phyloP scores from a whole-genome alignment of 257 asterid species.

The Solanum arcanum region DNA sequence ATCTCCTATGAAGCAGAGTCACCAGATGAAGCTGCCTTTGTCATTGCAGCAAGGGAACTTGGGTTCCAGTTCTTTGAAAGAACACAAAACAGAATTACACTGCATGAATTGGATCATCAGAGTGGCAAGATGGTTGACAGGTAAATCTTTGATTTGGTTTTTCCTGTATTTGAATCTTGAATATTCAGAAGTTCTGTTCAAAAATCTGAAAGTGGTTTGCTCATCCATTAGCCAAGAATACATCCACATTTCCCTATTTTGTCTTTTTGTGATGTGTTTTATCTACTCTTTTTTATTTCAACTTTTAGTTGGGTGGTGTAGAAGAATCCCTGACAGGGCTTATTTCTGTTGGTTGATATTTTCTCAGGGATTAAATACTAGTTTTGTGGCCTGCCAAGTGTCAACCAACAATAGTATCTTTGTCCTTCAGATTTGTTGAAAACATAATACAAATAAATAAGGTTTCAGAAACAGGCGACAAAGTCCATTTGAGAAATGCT shows the following conservation, averaged over 20 bases:
- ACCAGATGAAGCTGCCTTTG: slow-evolving; percentile 97
- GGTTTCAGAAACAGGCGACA: neutral
- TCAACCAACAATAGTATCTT: neutral
- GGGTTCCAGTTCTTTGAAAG: slow-evolving; percentile 83
- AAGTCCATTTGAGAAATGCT: neutral
- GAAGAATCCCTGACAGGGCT: neutral
- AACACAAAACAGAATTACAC: slow-evolving; percentile 64
- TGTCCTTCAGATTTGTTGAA: neutral
- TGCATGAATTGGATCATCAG: slow-evolving; percentile 62
- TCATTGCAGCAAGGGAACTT: slow-evolving; percentile 85
- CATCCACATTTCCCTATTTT: neutral
- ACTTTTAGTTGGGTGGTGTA: neutral
- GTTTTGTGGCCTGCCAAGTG: neutral
- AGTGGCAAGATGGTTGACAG: slow-evolving; percentile 54
- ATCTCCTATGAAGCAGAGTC: slow-evolving; percentile 93
- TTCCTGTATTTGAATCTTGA: neutral
- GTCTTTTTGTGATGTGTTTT: neutral
- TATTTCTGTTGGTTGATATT: neutral
- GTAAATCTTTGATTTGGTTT: slow-evolving; percentile 13
- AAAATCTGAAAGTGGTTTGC: neutral
- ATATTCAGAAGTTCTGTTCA: neutral
- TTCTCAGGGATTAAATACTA: neutral
- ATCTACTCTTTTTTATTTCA: neutral
- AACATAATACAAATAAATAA: neutral
- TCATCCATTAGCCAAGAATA: neutral